These are phyloP conservation scores for Pseudonitzschia multiseries DNA, from an alignment of 108 stramenopile species.

Conservation along the genomic window DNA sequence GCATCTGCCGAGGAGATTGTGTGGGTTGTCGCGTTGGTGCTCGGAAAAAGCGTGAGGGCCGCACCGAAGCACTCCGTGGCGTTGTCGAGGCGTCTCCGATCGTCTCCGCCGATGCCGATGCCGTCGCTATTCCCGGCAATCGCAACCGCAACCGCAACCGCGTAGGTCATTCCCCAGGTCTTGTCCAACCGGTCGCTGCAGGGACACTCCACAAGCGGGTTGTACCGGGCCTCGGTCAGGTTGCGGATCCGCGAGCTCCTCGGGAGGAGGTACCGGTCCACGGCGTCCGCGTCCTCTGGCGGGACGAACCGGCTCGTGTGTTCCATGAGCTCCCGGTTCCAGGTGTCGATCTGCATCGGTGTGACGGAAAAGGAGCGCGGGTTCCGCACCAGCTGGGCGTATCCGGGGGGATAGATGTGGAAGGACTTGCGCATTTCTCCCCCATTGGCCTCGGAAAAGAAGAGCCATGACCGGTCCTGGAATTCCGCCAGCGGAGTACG, in stretches of 20 bases:
- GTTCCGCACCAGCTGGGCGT: constrained; percentile 40
- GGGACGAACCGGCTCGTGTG: constrained; percentile 14
- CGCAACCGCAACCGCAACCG: not conserved
- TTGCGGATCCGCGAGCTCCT: constrained; percentile 26
- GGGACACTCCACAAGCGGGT: constrained; percentile 41
- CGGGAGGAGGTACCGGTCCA: constrained; percentile 31
- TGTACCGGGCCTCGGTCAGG: constrained; percentile 29
- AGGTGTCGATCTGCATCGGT: constrained; percentile 54
- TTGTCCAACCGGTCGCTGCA: constrained; percentile 33
- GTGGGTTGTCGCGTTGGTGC: constrained; percentile 1
- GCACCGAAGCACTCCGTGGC: constrained; percentile 24
- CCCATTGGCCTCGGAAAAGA: constrained; percentile 47
- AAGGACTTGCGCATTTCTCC: constrained; percentile 44
- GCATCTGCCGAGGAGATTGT: not conserved
- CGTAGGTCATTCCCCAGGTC: constrained; percentile 27
- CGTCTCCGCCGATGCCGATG: not conserved
- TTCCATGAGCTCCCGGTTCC: constrained; percentile 38
- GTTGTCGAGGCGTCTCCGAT: not conserved
- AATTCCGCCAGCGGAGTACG: not conserved
- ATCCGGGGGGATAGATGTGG: constrained; percentile 43
- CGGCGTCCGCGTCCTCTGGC: not conserved
- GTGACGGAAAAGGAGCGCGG: constrained; percentile 27
- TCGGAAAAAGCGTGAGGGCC: constrained; percentile 11
- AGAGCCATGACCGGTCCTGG: not conserved
- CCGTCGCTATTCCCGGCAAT: not conserved